Evolutionary conservation across 1,139 yeast species (phyloP).

Genomic region (Taphrina communis): DNA sequence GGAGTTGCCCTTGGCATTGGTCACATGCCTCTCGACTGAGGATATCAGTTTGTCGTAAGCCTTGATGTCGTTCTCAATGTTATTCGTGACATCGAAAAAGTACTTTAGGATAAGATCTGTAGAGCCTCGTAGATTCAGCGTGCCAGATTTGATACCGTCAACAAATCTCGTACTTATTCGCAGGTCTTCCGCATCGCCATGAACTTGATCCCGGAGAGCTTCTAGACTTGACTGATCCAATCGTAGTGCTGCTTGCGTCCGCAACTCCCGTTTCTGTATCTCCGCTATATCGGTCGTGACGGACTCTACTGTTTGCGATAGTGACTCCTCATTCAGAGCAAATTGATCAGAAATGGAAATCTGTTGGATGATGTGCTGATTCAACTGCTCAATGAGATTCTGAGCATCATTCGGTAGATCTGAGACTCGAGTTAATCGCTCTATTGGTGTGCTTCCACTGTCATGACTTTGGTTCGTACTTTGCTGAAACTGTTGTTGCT

Average conservation of each 20-base stretch:
- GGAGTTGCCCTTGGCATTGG: conserved; percentile 61
- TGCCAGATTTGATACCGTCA: conserved; percentile 70
- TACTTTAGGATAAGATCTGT: conserved; percentile 60
- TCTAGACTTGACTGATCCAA: conserved; percentile 62
- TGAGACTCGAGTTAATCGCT: conserved; percentile 84
- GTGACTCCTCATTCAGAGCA: conserved; percentile 67
- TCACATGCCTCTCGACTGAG: conserved; percentile 77
- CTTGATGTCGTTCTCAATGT: conserved; percentile 63
- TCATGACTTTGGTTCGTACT: conserved; percentile 42
- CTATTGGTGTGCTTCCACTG: conserved; percentile 54
- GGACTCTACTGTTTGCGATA: conserved; percentile 71
- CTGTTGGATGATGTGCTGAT: conserved; percentile 82
- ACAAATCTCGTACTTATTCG: conserved; percentile 70
- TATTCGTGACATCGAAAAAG: conserved; percentile 60
- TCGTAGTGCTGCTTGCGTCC: conserved; percentile 72
- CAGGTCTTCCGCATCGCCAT: conserved; percentile 57
- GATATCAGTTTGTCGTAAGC: conserved; percentile 68
- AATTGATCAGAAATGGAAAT: conserved; percentile 81
- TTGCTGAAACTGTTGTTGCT: conserved; percentile 38
- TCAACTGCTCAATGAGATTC: conserved; percentile 79
- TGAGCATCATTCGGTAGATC: conserved; percentile 80
- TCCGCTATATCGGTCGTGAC: conserved; percentile 85
- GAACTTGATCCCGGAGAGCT: conserved; percentile 53
- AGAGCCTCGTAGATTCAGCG: conserved; percentile 64
- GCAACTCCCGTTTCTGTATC: conserved; percentile 64